These are phyloP conservation scores for Colletotrichum trifolii DNA, from an alignment of 2,329 filamentous ascomycete species.

Conservation along the genomic window DNA sequence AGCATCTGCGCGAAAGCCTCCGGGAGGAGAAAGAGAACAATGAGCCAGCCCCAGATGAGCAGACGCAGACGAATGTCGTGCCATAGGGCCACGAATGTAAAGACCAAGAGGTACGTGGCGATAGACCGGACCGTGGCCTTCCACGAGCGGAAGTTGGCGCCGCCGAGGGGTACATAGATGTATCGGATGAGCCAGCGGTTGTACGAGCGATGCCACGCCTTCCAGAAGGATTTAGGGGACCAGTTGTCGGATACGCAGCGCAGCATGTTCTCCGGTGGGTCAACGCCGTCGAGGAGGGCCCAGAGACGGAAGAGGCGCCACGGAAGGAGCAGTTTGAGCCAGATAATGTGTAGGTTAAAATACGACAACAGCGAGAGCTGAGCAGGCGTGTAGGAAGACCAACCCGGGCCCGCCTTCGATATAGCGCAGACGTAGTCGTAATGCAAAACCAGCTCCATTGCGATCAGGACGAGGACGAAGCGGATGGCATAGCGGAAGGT, in stretches of 20 bases:
- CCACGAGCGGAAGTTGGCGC: slow-evolving; percentile 63
- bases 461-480: slow-evolving; percentile 81
- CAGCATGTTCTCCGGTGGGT: slow-evolving; percentile 98
- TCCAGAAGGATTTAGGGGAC: slow-evolving; percentile 91
- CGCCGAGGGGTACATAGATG: slow-evolving; percentile 91
- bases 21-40: slow-evolving; percentile 92
- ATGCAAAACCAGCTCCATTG: slow-evolving; percentile 92
- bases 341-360: slow-evolving; percentile 97
- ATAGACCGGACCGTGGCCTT: slow-evolving; percentile 67
- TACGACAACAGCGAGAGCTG: slow-evolving; percentile 92
- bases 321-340: slow-evolving; percentile 95
- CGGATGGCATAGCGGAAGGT: slow-evolving; percentile 86
- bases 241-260: slow-evolving; percentile 97
- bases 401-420: slow-evolving; percentile 80
- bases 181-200: slow-evolving; percentile 96
- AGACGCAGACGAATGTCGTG: slow-evolving; percentile 94
- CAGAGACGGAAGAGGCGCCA: slow-evolving; percentile 99
- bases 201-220: slow-evolving; percentile 93
- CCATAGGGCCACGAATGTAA: slow-evolving; percentile 98
- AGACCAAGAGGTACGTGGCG: slow-evolving; percentile 83
- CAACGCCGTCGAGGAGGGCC: slow-evolving; percentile 88
- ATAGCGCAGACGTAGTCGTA: slow-evolving; percentile 96
- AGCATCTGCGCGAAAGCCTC: slow-evolving; percentile 79
- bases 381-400: slow-evolving; percentile 85
- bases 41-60: slow-evolving; percentile 96